Base-by-base conservation (phyloP, 2,329 filamentous ascomycete genomes). In the Xylariaceae sp. region DNA sequence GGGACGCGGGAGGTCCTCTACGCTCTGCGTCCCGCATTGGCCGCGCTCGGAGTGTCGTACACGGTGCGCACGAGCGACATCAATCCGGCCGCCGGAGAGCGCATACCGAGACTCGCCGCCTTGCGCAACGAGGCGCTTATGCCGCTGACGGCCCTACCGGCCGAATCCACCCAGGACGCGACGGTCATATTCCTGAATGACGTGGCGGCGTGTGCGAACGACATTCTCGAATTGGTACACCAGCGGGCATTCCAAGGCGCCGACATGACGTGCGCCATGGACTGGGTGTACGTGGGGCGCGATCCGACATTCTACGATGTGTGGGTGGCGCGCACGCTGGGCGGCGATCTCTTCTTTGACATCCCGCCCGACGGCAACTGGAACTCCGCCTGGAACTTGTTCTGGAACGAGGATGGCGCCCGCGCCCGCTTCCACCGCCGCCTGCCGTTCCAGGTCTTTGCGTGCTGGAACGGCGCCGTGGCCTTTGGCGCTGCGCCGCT, bases 391-490 rank as follows among this genome's bases (percentile, higher is more conserved):
- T 67, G 67, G 64, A 65, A 76, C 39, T 58, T 79, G 3, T 80
- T 82, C 50, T 74, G 70, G 66, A 73, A 74, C 49, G 64, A 76
- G 19, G 52, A 56, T 0, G 55, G 53, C 0, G 57, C 69, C 2
- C 59, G 50, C 7, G 34, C 44, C 2, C 59, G 67, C 3, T 68
- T 67, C 39, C 34, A 46, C 0, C 45, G 45, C 0, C 55, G 62
- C 18, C 56, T 60, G n/a, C 76, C 78, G 1, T 74, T 81, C 44
- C 79, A 81, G 53, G 78, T 80, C 0, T 81, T 78, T 44, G 57
- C 76, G 1, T 82, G 79, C 55, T 81, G 78, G 78, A 80, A 81
- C 44, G 79, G 78, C 2, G 74, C 71, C 0, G 65, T 66, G 0
- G 68, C 66, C 0, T 70, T 81, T 38, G 61, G 60, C 0, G 76